A percentile compares a stretch with the other conserved stretches of the same genome.
Evolutionary conservation across 805 yeast genomes (phyloP).

Genomic region (Saccharomycopsis guyanensis): DNA sequence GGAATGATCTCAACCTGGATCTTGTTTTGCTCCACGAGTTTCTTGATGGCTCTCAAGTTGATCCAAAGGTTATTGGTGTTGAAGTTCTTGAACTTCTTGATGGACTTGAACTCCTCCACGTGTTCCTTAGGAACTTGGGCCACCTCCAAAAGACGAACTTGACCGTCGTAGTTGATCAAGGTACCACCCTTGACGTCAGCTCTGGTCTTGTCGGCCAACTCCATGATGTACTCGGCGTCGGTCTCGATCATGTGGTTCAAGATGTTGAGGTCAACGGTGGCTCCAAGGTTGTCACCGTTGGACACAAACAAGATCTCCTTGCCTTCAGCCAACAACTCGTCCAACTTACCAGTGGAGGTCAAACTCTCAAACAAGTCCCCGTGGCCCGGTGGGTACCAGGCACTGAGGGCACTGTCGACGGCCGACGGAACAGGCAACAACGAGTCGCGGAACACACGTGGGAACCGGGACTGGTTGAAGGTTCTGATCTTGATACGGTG

Average conservation of each 20-base stretch:
- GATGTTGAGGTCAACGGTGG: slow-evolving; percentile 89
- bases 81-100: slow-evolving; percentile 96
- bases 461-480: slow-evolving; percentile 96
- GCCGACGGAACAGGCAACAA: slow-evolving; percentile 85
- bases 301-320: slow-evolving; percentile 93
- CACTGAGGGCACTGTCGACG: slow-evolving; percentile 59
- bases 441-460: slow-evolving; percentile 94
- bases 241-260: slow-evolving; percentile 89
- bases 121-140: slow-evolving; percentile 99
- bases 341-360: slow-evolving; percentile 85
- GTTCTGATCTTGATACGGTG: slow-evolving; percentile 93
- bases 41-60: slow-evolving; percentile 87
- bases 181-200: slow-evolving; percentile 99
- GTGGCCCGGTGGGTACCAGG: slow-evolving; percentile 99
- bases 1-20: slow-evolving; percentile 93
- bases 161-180: slow-evolving; percentile 89
- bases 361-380: slow-evolving; percentile 94
- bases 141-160: slow-evolving; percentile 88
- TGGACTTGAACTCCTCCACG: slow-evolving; percentile 94
- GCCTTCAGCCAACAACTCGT: slow-evolving; percentile 82
- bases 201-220: slow-evolving; percentile 95
- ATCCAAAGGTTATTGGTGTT: slow-evolving; percentile 98
- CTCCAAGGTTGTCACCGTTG: slow-evolving; percentile 97
- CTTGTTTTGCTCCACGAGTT: slow-evolving; percentile 75
- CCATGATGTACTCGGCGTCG: slow-evolving; percentile 94